Percentiles rank a stretch among this genome's conserved stretches.
Conservation (phyloP, 148 eudicot species). For the Simmondsia chinensis region DNA sequence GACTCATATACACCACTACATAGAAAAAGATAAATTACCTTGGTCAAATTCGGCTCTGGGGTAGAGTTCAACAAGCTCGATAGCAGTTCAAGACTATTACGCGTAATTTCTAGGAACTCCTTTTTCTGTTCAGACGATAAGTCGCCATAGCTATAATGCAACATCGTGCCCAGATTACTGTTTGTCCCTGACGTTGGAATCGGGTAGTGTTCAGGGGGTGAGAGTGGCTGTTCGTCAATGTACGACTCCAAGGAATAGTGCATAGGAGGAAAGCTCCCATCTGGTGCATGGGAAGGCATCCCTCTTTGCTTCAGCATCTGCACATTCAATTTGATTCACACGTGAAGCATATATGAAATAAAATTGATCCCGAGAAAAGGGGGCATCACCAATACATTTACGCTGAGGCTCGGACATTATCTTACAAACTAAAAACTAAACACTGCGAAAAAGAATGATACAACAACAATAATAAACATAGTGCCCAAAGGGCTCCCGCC, state of each 20-base stretch:
- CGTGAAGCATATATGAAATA: background rate
- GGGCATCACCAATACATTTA: no score
- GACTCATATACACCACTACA: background rate
- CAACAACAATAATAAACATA: no score
- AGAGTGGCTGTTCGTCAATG: slow-evolving; percentile 31
- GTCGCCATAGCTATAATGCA: slow-evolving; percentile 28
- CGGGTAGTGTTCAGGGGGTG: slow-evolving; percentile 66
- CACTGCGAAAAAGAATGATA: no score
- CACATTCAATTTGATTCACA: slow-evolving; percentile 5
- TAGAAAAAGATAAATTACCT: slow-evolving; percentile 31
- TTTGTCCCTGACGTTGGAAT: slow-evolving; percentile 38
- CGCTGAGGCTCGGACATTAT: no score
- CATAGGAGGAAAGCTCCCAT: slow-evolving; percentile 27
- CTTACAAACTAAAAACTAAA: no score
- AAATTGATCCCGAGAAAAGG: background rate
- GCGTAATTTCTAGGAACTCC: slow-evolving; percentile 60
- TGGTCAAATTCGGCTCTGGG: slow-evolving; percentile 40
- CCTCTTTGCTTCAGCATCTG: slow-evolving; percentile 61
- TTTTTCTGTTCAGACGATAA: slow-evolving; percentile 70
- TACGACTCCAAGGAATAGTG: slow-evolving; percentile 51
- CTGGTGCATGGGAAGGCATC: slow-evolving; percentile 29
- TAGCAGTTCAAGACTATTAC: slow-evolving; percentile 81
- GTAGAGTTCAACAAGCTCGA: slow-evolving; percentile 72
- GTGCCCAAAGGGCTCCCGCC: no score
- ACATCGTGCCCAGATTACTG: slow-evolving; percentile 14